Conservation (phyloP, 108 stramenopile genomes). For the Parietichytrium sp. region DNA sequence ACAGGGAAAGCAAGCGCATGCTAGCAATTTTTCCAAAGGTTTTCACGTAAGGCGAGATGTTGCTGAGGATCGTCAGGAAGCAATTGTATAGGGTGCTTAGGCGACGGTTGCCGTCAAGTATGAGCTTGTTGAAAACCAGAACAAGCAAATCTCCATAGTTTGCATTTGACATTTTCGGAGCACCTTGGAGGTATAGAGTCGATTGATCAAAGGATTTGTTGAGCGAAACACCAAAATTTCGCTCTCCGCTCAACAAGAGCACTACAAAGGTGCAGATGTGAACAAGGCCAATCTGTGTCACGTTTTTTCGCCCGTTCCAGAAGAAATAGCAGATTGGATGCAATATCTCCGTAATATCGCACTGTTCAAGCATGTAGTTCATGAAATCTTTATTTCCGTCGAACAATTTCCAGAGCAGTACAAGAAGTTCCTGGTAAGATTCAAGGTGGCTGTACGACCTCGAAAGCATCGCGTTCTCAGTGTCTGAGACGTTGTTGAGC, state of each 20-base stretch:
- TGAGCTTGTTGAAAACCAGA: constrained; percentile 85
- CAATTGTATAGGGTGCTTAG: constrained; percentile 83
- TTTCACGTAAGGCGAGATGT: constrained; percentile 90
- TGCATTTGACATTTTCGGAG: constrained; percentile 79
- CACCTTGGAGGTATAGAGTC: constrained; percentile 61
- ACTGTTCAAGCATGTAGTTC: constrained; percentile 54
- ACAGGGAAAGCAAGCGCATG: constrained; percentile 87
- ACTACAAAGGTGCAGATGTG: constrained; percentile 94
- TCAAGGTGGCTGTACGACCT: constrained; percentile 67
- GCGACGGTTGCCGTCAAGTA: constrained; percentile 84
- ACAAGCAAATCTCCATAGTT: constrained; percentile 89
- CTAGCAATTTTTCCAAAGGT: constrained; percentile 72
- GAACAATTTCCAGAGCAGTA: constrained; percentile 92
- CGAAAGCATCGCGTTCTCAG: constrained; percentile 73
- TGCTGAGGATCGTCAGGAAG: constrained; percentile 91
- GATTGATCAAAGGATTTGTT: constrained; percentile 74
- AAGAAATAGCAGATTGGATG: constrained; percentile 89
- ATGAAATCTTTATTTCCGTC: constrained; percentile 89
- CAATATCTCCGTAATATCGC: constrained; percentile 72
- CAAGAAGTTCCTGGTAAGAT: constrained; percentile 88
- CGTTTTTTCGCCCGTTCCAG: constrained; percentile 79
- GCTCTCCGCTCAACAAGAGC: constrained; percentile 86
- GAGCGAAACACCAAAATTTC: constrained; percentile 87
- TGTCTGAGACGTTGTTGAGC: constrained; percentile 77
- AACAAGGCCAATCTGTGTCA: constrained; percentile 80